Conservation (phyloP, 176 grass and related monocot genomes). For the Hsuehochloa calcarea region DNA sequence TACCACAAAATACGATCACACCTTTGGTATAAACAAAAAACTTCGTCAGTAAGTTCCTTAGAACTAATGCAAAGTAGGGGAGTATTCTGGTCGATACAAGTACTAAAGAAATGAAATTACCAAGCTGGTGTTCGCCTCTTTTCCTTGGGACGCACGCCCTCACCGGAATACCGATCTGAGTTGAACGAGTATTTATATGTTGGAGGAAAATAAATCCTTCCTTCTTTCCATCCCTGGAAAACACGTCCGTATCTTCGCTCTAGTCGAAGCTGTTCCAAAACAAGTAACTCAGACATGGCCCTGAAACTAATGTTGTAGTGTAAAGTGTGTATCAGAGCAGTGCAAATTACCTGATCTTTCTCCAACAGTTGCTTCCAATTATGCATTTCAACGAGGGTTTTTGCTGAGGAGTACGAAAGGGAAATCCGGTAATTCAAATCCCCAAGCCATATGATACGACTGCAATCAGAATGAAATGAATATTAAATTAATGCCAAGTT, state of each 20-base stretch:
- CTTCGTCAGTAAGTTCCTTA: not conserved
- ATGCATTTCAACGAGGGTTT: constrained; percentile 90
- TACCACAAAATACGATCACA: constrained; percentile 94
- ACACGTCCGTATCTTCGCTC: constrained; percentile 71
- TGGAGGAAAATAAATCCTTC: constrained; percentile 93
- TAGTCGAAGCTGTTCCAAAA: constrained; percentile 71
- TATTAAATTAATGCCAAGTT: not conserved
- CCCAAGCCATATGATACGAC: constrained; percentile 95
- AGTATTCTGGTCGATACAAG: not conserved
- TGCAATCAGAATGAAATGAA: constrained; percentile 33
- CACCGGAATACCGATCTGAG: constrained; percentile 86
- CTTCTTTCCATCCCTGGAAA: constrained; percentile 98
- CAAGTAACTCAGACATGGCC: constrained; percentile 24
- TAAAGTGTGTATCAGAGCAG: not conserved
- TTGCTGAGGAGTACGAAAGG: constrained; percentile 82
- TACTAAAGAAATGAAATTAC: constrained; percentile 46
- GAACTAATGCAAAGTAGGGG: not conserved
- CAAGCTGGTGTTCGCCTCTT: constrained; percentile 94
- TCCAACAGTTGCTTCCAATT: constrained; percentile 93
- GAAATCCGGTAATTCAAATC: constrained; percentile 98
- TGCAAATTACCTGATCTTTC: constrained; percentile 80
- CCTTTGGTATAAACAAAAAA: constrained; percentile 39
- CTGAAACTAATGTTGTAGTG: not conserved
- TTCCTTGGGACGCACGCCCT: constrained; percentile 69
- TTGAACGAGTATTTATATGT: constrained; percentile 99